These are phyloP conservation scores for Magnusiomyces tetraspermus DNA, from an alignment of 1,139 yeast species.

Conservation along the genomic window DNA sequence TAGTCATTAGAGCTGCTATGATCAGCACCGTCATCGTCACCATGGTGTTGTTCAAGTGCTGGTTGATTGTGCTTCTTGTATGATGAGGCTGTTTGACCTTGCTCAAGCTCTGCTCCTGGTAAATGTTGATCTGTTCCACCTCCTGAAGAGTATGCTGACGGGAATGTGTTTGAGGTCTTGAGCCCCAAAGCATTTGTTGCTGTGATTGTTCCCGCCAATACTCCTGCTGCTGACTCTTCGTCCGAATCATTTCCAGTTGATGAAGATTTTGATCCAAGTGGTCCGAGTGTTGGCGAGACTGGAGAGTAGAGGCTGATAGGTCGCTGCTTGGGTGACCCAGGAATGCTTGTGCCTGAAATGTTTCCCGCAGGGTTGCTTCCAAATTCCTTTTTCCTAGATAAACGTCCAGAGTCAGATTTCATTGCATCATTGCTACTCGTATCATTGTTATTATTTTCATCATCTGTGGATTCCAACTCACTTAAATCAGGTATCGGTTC, in stretches of 20 bases:
- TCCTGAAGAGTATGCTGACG: not conserved
- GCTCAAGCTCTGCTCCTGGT: not conserved
- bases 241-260: not conserved
- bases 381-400: conserved; percentile 22
- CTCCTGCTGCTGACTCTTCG: not conserved
- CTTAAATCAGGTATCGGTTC: conserved; percentile 62
- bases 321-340: not conserved
- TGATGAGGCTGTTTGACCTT: not conserved
- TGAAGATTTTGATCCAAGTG: not conserved
- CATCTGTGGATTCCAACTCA: conserved; percentile 40
- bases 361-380: conserved; percentile 7
- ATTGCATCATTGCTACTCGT: conserved; percentile 8
- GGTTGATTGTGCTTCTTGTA: not conserved
- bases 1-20: not conserved
- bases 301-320: not conserved
- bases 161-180: no score
- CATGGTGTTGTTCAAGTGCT: not conserved
- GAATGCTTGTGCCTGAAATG: not conserved
- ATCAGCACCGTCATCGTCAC: not conserved
- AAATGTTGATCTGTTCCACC: not conserved
- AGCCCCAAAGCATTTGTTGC: not conserved
- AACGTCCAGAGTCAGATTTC: conserved; percentile 12
- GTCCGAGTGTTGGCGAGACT: not conserved
- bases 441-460: no score
- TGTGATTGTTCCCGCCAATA: not conserved